Base-by-base conservation (phyloP, 257 asterid species). In the Perilla frutescens region DNA sequence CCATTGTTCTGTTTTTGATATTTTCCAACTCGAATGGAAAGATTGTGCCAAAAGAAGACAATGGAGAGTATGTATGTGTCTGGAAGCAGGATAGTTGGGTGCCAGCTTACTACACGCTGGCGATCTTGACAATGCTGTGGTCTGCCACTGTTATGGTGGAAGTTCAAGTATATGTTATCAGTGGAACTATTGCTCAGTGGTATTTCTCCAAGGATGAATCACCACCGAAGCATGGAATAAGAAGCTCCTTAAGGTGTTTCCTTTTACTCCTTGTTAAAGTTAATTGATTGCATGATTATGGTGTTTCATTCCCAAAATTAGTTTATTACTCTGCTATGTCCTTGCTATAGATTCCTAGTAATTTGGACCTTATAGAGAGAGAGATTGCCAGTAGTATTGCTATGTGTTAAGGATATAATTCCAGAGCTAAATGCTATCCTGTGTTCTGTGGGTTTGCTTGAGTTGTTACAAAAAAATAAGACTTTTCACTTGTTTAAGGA, bases 51-150 rank as follows among this genome's bases (percentile, higher is more conserved):
- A 80, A 62, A 79, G 91, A 85, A 66, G 81, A 80, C 66, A 41
- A 79, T 43, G 98, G 96, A 32, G 92, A 83, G 20, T 85, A 79
- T 79, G 34, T 43, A 62, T 95, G 99, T 83, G 91, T 77, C 59
- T 95, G 99, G 99, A 95, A 89, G 77, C 89, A 84, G 87, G 95
- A 88, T 72, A 81, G 84, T n/a, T 95, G 98, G 98, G 99, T 95
- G 79, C 96, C 99, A 0, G 96, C 97, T 45, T 95, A 91, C 63
- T 90, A 86, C 70, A 66, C 96, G 1, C 75, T 95, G 76, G 98
- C 96, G 1, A 87, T 95, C 80, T 79, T 95, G 83, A 92, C 98
- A 1, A 87, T 95, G 98, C 48, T 95, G 77, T 95, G 99, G 98
- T 95, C 96, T 73, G 93, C 97, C 32, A 60, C 98, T 10, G 81